Percentiles rank a stretch among this genome's conserved stretches.
Conservation (phyloP, 2,329 filamentous ascomycete species). For the Xylaria multiplex region DNA sequence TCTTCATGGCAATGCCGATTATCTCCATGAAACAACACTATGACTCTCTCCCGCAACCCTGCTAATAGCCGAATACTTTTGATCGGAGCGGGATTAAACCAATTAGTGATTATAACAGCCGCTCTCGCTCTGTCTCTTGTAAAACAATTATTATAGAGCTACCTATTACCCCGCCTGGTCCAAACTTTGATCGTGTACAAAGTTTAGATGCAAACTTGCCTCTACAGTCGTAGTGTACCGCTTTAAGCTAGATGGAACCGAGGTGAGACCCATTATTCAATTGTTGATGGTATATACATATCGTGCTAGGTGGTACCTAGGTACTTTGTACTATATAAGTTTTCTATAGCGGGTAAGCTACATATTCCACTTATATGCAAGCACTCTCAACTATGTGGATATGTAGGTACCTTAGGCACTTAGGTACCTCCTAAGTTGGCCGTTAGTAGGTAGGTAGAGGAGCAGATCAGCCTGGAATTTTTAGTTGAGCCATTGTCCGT, state of each 20-base stretch:
- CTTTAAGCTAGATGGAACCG: too few species aligned
- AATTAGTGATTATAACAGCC: background rate
- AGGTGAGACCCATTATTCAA: too few species aligned
- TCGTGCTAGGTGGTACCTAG: too few species aligned
- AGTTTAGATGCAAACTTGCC: background rate
- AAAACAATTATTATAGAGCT: conserved; percentile 1
- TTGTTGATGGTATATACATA: too few species aligned
- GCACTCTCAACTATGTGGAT: background rate
- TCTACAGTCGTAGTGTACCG: too few species aligned
- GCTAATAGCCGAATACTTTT: conserved; percentile 6
- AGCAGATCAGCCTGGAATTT: conserved; percentile 10
- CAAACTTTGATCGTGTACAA: background rate
- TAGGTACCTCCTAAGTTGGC: too few species aligned
- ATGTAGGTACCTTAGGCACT: background rate
- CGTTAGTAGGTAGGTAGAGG: background rate
- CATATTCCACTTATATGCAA: conserved; percentile 1
- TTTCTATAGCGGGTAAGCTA: conserved; percentile 10
- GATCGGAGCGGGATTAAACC: conserved; percentile 7
- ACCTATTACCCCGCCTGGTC: conserved; percentile 1
- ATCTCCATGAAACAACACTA: conserved; percentile 8
- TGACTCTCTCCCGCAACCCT: conserved; percentile 25
- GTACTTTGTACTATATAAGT: background rate
- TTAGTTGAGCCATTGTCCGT: conserved; percentile 27
- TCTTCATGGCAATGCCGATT: conserved; percentile 18
- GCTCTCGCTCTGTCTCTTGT: background rate